A percentile compares a stretch with the other conserved stretches of the same genome.
phyloP scores from a whole-genome alignment of 306 rosid genomes.

The Cicer judaicum region DNA sequence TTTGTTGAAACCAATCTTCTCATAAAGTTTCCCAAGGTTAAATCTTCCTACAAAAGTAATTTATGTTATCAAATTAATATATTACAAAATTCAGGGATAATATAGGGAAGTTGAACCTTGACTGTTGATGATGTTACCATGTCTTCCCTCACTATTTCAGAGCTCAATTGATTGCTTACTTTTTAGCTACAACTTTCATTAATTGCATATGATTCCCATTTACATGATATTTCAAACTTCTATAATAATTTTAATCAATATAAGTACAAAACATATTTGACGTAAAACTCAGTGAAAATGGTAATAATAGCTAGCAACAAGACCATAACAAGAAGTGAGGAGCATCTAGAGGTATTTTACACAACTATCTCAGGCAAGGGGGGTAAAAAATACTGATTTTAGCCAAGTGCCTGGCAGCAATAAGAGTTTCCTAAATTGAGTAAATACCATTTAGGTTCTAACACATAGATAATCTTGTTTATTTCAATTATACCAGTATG shows the following conservation, averaged over 20 bases:
- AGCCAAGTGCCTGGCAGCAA: neutral
- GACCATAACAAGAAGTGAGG: conserved; percentile 4
- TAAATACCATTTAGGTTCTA: conserved; percentile 14
- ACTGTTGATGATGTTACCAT: conserved; percentile 28
- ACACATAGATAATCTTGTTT: neutral
- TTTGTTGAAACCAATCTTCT: conserved; percentile 95
- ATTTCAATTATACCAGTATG: conserved; percentile 30
- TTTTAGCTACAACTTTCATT: conserved; percentile 28
- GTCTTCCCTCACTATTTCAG: conserved; percentile 24
- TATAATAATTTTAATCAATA: conserved; percentile 9
- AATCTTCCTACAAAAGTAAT: conserved; percentile 65
- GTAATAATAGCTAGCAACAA: conserved; percentile 8
- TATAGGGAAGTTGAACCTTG: conserved; percentile 2
- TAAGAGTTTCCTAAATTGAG: neutral
- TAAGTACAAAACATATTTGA: conserved; percentile 24
- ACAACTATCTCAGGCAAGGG: conserved; percentile 15
- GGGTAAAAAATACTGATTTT: conserved; percentile 5
- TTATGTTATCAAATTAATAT: conserved; percentile 35
- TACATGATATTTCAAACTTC: conserved; percentile 30
- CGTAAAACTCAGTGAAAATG: neutral
- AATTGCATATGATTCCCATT: conserved; percentile 35
- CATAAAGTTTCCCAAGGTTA: conserved; percentile 85
- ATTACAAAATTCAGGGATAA: conserved; percentile 32
- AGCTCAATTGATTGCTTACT: conserved; percentile 24
- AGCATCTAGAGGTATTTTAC: conserved; percentile 15